A percentile compares a stretch with the other conserved stretches of the same genome.
Conservation (phyloP, 2,329 filamentous ascomycete species). For the Aspergillus latus region DNA sequence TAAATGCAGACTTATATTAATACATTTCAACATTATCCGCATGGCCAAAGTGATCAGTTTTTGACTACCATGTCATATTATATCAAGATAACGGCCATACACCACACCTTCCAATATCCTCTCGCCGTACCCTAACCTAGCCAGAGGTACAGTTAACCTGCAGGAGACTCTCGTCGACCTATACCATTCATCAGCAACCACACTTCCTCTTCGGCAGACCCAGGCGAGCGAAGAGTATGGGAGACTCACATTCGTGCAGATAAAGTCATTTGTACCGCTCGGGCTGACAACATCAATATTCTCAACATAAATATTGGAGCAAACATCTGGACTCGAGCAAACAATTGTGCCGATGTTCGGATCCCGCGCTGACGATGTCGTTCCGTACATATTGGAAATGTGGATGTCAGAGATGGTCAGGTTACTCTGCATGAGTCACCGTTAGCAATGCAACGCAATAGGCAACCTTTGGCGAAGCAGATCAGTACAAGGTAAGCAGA, state of each 20-base stretch:
- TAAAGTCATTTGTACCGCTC: conserved; percentile 44
- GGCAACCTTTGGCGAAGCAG: too few species aligned
- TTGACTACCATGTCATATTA: not conserved
- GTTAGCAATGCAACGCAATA: not conserved
- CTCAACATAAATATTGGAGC: conserved; percentile 49
- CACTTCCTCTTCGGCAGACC: not conserved
- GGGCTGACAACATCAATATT: conserved; percentile 52
- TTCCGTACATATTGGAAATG: conserved; percentile 59
- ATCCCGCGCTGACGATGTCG: conserved; percentile 48
- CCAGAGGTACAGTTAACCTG: conserved; percentile 37
- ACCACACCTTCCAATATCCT: not conserved
- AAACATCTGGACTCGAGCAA: conserved; percentile 50
- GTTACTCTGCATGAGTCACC: conserved; percentile 31
- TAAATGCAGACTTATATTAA: not conserved
- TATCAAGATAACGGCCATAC: not conserved
- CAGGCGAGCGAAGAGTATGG: not conserved
- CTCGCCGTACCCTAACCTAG: too few species aligned
- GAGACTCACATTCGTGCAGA: conserved; percentile 47
- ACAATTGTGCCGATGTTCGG: conserved; percentile 50
- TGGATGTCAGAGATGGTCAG: conserved; percentile 57
- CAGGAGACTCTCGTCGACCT: conserved; percentile 35
- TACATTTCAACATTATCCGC: not conserved
- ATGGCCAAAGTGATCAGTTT: not conserved
- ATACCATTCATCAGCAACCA: not conserved
- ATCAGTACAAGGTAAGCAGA: not conserved